These are phyloP conservation scores for Peniophora sp. DNA, from an alignment of 1,284 basidiomycete genomes.

Conservation along the genomic window DNA sequence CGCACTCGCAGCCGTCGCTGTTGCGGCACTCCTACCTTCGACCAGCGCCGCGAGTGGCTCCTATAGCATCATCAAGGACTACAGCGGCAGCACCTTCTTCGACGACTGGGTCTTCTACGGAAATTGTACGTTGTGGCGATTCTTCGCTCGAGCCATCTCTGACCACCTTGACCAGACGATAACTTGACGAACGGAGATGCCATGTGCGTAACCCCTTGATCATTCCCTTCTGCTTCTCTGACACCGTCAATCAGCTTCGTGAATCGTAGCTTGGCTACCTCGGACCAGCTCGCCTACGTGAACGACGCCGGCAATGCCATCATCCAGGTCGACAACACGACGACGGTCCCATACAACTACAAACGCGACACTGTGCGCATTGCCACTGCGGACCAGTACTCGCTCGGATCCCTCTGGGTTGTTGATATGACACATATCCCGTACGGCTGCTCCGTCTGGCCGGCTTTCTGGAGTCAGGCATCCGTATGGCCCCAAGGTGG, in stretches of 20 bases:
- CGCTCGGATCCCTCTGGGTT: constrained; percentile 59
- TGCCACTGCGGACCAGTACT: constrained; percentile 45
- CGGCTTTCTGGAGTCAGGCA: constrained; percentile 61
- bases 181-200: constrained; percentile 67
- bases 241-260: constrained; percentile 41
- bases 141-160: background rate
- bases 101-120: constrained; percentile 49
- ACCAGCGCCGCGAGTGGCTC: background rate
- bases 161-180: constrained; percentile 36
- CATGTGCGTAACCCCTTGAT: constrained; percentile 27
- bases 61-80: constrained; percentile 41
- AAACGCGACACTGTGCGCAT: constrained; percentile 70
- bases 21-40: too few species aligned
- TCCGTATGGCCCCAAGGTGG: constrained; percentile 56
- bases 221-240: background rate
- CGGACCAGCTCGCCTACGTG: constrained; percentile 55
- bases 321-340: constrained; percentile 65
- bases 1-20: too few species aligned
- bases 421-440: constrained; percentile 65
- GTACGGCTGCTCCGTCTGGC: constrained; percentile 70
- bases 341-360: constrained; percentile 45
- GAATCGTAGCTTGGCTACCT: constrained; percentile 37
- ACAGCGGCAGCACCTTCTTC: constrained; percentile 44
- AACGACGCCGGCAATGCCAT: constrained; percentile 55
- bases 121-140: constrained; percentile 27